Evolutionary conservation across 2,329 filamentous ascomycete species (phyloP).

Genomic region (Sclerotinia glacialis): DNA sequence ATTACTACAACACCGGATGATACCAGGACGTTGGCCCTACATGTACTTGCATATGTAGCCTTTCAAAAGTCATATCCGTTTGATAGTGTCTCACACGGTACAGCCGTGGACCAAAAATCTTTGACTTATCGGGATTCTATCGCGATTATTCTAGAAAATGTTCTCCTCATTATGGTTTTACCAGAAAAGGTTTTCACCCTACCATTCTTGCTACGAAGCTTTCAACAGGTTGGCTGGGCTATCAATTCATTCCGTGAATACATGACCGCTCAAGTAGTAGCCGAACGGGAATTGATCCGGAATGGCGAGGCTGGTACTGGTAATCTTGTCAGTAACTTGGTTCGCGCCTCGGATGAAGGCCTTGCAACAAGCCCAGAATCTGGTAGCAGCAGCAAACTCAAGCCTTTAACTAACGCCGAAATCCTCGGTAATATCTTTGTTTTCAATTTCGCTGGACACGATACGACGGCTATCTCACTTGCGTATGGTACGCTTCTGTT

Average conservation of each 20-base stretch:
- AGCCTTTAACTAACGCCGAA: slow-evolving; percentile 38
- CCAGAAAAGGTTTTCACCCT: slow-evolving; percentile 3
- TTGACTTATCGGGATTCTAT: slow-evolving; percentile 18
- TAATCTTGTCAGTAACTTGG: slow-evolving; percentile 24
- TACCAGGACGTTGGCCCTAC: slow-evolving; percentile 21
- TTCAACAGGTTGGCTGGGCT: slow-evolving; percentile 6
- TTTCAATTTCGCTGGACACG: slow-evolving; percentile 36
- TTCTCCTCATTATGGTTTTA: slow-evolving; percentile 3
- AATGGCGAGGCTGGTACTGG: slow-evolving; percentile 6
- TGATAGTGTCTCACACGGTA: background rate
- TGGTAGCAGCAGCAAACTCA: slow-evolving; percentile 25
- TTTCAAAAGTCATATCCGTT: slow-evolving; percentile 16
- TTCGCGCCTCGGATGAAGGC: slow-evolving; percentile 29
- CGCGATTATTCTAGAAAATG: slow-evolving; percentile 6
- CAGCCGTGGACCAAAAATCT: background rate
- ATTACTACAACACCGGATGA: slow-evolving; percentile 3
- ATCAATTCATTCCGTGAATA: slow-evolving; percentile 12
- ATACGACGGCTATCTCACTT: slow-evolving; percentile 35
- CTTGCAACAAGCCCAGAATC: background rate
- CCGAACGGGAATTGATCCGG: slow-evolving; percentile 1
- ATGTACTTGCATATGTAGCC: slow-evolving; percentile 19
- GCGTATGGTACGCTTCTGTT: slow-evolving; percentile 30
- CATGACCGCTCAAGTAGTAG: slow-evolving; percentile 7
- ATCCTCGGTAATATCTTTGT: slow-evolving; percentile 37
- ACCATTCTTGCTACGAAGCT: slow-evolving; percentile 1